Percentiles rank a stretch among this genome's conserved stretches.
These are phyloP conservation scores for Ostreobium quekettii DNA, from an alignment of 139 green algal species.

Conservation along the genomic window DNA sequence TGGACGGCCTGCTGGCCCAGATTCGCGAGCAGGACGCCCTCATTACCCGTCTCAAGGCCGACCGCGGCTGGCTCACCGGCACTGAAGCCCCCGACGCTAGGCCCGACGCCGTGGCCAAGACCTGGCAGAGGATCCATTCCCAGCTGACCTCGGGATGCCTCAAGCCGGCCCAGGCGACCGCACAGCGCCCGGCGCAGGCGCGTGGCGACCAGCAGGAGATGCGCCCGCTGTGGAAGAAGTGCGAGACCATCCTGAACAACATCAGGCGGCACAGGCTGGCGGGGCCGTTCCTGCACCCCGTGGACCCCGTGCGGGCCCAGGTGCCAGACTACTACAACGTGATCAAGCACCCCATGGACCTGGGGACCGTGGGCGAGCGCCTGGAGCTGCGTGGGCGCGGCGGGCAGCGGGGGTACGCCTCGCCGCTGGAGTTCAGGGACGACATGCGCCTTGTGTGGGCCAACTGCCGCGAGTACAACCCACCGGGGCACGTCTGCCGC, in stretches of 20 bases:
- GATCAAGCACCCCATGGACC: slow-evolving; percentile 17
- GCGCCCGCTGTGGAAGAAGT: slow-evolving; percentile 9
- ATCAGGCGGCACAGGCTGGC: slow-evolving; percentile 2
- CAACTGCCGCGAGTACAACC: slow-evolving; percentile 17
- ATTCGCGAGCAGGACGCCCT: too few relatives aligned
- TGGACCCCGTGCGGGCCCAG: slow-evolving; percentile 8
- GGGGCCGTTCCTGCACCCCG: slow-evolving; percentile 3
- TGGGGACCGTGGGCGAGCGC: slow-evolving; percentile 1
- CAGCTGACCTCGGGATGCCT: too few relatives aligned
- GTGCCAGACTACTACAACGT: slow-evolving; percentile 14
- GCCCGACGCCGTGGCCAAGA: too few relatives aligned
- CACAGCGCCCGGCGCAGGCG: too few relatives aligned
- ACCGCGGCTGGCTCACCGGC: too few relatives aligned
- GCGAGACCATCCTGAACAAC: slow-evolving; percentile 10
- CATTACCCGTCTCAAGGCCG: too few relatives aligned
- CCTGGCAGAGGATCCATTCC: too few relatives aligned
- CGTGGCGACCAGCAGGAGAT: too few relatives aligned
- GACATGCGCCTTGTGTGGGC: slow-evolving; percentile 13
- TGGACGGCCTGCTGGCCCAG: too few relatives aligned
- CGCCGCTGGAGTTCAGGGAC: slow-evolving; percentile 15
- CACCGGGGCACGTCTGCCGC: background rate
- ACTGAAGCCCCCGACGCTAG: too few relatives aligned
- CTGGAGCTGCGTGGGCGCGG: background rate
- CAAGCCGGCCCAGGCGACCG: too few relatives aligned
- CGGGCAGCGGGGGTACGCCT: background rate